These are phyloP conservation scores for Beauveria sp. DNA, from an alignment of 2,329 filamentous ascomycete species.

Conservation along the genomic window DNA sequence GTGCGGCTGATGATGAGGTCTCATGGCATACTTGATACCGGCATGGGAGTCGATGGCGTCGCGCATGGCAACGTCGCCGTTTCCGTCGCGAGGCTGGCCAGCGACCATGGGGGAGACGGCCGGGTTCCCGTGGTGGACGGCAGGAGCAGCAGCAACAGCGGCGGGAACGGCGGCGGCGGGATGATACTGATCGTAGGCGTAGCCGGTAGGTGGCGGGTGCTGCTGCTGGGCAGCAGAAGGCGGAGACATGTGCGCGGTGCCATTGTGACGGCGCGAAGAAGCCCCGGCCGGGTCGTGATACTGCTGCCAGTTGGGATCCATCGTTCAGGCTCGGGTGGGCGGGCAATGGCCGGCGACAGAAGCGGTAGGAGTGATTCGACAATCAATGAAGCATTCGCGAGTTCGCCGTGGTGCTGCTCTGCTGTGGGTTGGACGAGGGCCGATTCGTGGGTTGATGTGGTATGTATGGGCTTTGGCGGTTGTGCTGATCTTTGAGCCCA, in stretches of 20 bases:
- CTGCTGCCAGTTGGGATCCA: slow-evolving; percentile 43
- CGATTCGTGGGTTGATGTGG: slow-evolving; percentile 2
- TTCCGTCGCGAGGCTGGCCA: slow-evolving; percentile 57
- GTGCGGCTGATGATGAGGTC: slow-evolving; percentile 70
- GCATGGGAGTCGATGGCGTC: slow-evolving; percentile 77
- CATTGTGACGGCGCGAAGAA: slow-evolving; percentile 57
- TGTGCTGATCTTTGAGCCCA: slow-evolving; percentile 12
- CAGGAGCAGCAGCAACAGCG: slow-evolving; percentile 30
- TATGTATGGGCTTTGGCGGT: slow-evolving; percentile 17
- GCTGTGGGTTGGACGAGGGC: background rate
- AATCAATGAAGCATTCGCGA: slow-evolving; percentile 8
- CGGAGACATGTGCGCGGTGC: slow-evolving; percentile 29
- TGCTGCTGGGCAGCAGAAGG: slow-evolving; percentile 16
- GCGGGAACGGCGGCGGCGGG: slow-evolving; percentile 23
- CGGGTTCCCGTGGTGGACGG: slow-evolving; percentile 29
- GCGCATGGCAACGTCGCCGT: slow-evolving; percentile 78
- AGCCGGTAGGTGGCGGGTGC: slow-evolving; percentile 42
- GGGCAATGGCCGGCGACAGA: slow-evolving; percentile 6
- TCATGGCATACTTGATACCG: slow-evolving; percentile 77
- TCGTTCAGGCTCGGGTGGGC: slow-evolving; percentile 22
- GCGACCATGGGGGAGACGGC: slow-evolving; percentile 46
- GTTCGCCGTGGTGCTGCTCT: background rate
- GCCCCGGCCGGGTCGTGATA: slow-evolving; percentile 57
- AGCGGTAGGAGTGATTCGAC: background rate
- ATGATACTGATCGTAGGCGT: slow-evolving; percentile 63